Base-by-base conservation (phyloP, 164 flowering plant genomes). In the Tetracentron sinense region DNA sequence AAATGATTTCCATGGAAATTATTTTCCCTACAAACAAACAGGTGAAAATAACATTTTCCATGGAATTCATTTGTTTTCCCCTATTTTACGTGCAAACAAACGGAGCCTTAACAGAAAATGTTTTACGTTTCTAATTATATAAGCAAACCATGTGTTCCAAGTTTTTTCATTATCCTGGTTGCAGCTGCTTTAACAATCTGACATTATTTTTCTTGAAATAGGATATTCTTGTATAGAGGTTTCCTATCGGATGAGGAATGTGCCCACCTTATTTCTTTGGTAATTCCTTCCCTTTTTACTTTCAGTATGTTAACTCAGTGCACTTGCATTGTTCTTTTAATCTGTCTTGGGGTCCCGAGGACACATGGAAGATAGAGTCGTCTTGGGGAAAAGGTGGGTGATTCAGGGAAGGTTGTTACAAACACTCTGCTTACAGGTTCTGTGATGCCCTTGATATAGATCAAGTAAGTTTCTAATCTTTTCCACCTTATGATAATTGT, bases 171-270 rank as follows among this genome's bases (percentile, higher is more conserved):
- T 16, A 12, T 42, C 33, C 50, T 60, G 20, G 21, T 60, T 42
- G 63, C 25, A 7, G 22, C 63, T 21, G 16, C 46, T 8, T 75
- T 68, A 54, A 48, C 65, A 51, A 38, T 58, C 66, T 72, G 69
- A 71, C 44, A 20, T 55, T 42, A 4, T 28, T 25, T 64, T 65
- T 61, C 55, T 70, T 72, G 63, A 55, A 42, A 58, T 74, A 92
- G 98, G 87, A 84, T 81, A 33, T 89, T 92, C 79, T 64, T 85
- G 53, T 90, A 92, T 51, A 73, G 74, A 68, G 84, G 81, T 38
- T 88, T 92, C 65, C 75, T 90, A 6, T 72, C 93, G 6, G 85
- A 83, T 59, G 85, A 81, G 73, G 98, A 92, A 72, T 85, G 93
- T 69, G 86, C 82, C 71, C 85, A 85, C 68, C 84, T 92, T 46